These are phyloP conservation scores for Aspergillus panamensis DNA, from an alignment of 495 filamentous ascomycete genomes.

Conservation along the genomic window DNA sequence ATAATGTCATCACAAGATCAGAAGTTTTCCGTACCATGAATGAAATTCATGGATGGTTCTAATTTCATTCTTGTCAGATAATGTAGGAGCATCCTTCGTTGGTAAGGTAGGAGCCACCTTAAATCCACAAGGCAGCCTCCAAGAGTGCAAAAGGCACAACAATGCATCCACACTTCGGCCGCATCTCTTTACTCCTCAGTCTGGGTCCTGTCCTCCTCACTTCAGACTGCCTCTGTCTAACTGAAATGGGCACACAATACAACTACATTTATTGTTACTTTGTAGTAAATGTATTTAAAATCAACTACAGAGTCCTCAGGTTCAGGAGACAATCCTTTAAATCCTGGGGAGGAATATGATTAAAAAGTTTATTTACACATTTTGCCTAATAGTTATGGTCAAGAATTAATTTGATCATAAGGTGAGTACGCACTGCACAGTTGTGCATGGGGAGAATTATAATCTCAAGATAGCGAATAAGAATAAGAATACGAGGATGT, in stretches of 20 bases:
- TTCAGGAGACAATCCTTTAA: background rate
- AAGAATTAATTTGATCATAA: background rate
- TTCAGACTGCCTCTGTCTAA: background rate
- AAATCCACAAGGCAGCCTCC: background rate
- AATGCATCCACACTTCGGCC: background rate
- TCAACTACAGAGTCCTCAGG: background rate
- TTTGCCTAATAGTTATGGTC: background rate
- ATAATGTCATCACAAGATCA: too few relatives aligned
- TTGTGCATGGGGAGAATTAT: background rate
- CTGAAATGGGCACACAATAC: too few relatives aligned
- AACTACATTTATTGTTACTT: background rate
- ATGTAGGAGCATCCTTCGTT: too few relatives aligned
- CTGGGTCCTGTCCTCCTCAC: background rate
- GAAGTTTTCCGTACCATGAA: too few relatives aligned
- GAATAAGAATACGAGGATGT: conserved; percentile 3
- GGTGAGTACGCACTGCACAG: background rate
- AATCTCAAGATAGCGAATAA: background rate
- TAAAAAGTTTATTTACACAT: background rate
- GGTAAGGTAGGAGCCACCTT: background rate
- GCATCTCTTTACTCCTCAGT: background rate
- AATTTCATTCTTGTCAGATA: too few relatives aligned
- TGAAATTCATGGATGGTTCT: too few relatives aligned
- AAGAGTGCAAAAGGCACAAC: background rate
- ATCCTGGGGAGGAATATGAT: background rate
- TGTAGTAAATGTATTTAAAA: background rate